phyloP scores from a whole-genome alignment of 139 green algal species.

The Trebouxia sp. region DNA sequence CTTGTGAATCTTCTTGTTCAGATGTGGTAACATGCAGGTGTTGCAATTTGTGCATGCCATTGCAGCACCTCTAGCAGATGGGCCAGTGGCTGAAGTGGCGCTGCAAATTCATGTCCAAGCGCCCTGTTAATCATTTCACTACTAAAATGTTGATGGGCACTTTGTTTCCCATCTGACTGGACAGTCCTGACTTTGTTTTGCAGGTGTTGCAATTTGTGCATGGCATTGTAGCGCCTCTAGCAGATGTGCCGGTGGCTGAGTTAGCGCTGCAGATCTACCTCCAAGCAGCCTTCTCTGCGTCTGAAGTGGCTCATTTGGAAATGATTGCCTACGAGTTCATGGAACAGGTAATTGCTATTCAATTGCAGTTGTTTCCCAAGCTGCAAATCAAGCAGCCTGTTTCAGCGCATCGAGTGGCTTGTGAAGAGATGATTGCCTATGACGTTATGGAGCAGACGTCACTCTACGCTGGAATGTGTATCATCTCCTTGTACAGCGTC shows the following conservation, averaged over 20 bases:
- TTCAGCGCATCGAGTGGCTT: too few relatives aligned
- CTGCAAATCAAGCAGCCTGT: too few relatives aligned
- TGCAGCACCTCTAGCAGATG: background rate
- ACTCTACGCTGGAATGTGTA: too few relatives aligned
- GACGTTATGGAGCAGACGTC: too few relatives aligned
- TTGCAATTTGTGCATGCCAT: background rate
- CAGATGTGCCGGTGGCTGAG: conserved; percentile 47
- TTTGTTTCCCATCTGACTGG: background rate
- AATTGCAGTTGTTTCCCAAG: too few relatives aligned
- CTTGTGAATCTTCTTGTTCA: too few relatives aligned
- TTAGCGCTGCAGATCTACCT: conserved; percentile 83
- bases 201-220: conserved; percentile 53
- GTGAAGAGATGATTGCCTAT: too few relatives aligned
- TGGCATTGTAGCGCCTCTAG: conserved; percentile 42
- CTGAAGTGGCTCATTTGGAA: conserved; percentile 77
- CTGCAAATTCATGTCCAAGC: too few relatives aligned
- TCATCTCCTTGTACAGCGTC: too few relatives aligned
- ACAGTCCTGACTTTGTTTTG: too few relatives aligned
- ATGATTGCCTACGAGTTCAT: conserved; percentile 92
- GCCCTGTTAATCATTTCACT: background rate
- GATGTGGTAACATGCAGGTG: conserved; percentile 5
- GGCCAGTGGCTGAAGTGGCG: background rate
- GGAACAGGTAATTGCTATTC: conserved; percentile 64
- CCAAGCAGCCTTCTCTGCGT: conserved; percentile 61
- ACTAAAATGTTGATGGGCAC: background rate